Evolutionary conservation across 441 rosid genomes (phyloP).

Genomic region (Bruguiera hainesii): DNA sequence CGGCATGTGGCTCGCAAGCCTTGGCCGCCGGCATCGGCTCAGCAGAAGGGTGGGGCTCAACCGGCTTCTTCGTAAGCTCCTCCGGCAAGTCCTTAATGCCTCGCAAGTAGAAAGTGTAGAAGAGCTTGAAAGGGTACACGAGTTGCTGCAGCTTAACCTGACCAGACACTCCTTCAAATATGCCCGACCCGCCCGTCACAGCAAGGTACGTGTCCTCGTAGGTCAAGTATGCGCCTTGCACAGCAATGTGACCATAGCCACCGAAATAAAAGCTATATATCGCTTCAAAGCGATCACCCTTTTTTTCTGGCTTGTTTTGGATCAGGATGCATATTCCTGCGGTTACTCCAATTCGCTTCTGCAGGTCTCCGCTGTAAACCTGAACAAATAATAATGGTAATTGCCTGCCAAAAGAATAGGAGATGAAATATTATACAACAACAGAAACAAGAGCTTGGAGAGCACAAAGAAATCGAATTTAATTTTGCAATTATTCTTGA

Average conservation of each 20-base stretch:
- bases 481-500: too few species aligned
- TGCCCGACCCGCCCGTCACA: constrained; percentile 70
- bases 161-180: constrained; percentile 63
- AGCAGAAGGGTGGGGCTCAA: constrained; percentile 48
- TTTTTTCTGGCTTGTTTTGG: constrained; percentile 65
- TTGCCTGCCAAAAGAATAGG: too few species aligned
- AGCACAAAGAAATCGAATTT: too few species aligned
- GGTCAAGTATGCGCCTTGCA: constrained; percentile 73
- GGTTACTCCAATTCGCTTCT: constrained; percentile 71
- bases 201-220: constrained; percentile 76
- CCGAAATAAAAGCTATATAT: constrained; percentile 78
- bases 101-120: constrained; percentile 73
- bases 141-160: constrained; percentile 72
- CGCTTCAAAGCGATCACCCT: constrained; percentile 81
- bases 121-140: constrained; percentile 77
- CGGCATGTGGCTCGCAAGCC: constrained; percentile 50
- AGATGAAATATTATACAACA: too few species aligned
- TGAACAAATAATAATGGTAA: constrained; percentile 7
- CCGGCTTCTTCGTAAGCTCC: constrained; percentile 51
- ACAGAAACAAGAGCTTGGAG: too few species aligned
- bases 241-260: constrained; percentile 69
- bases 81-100: constrained; percentile 59
- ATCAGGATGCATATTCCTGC: constrained; percentile 69
- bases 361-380: constrained; percentile 67
- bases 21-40: constrained; percentile 61